A percentile compares a stretch with the other conserved stretches of the same genome.
phyloP scores from a whole-genome alignment of 805 yeast genomes.

The Saccharomycopsis microspora region DNA sequence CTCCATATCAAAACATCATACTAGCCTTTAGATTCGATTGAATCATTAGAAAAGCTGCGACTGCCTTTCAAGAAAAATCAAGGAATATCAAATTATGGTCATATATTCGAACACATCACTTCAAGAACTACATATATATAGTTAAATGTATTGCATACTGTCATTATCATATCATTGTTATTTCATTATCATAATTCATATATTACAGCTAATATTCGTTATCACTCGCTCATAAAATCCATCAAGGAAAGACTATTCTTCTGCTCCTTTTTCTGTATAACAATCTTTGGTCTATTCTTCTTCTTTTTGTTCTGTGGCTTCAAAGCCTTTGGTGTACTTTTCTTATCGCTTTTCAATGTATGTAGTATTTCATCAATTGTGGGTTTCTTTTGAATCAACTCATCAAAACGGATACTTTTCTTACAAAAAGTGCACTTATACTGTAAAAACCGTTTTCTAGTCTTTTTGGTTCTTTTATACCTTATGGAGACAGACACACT shows the following conservation, averaged over 20 bases:
- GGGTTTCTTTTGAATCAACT: slow-evolving; percentile 1
- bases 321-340: background rate
- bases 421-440: slow-evolving; percentile 6
- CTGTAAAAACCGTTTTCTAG: background rate
- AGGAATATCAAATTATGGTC: no score
- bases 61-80: no score
- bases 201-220: background rate
- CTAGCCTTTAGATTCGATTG: no score
- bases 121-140: no score
- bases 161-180: no score
- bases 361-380: background rate
- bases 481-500: slow-evolving; percentile 6
- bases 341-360: background rate
- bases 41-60: no score
- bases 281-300: background rate
- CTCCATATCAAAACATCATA: no score
- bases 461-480: background rate
- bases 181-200: no score
- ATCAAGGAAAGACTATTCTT: slow-evolving; percentile 2
- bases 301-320: background rate
- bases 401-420: background rate
- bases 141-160: no score
- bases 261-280: background rate
- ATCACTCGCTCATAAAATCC: slow-evolving; percentile 3
- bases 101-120: no score